Evolutionary conservation across 345 rosid species (phyloP), one percentile per base, ranked within the genome.

Genomic region (Turritis glabra): DNA sequence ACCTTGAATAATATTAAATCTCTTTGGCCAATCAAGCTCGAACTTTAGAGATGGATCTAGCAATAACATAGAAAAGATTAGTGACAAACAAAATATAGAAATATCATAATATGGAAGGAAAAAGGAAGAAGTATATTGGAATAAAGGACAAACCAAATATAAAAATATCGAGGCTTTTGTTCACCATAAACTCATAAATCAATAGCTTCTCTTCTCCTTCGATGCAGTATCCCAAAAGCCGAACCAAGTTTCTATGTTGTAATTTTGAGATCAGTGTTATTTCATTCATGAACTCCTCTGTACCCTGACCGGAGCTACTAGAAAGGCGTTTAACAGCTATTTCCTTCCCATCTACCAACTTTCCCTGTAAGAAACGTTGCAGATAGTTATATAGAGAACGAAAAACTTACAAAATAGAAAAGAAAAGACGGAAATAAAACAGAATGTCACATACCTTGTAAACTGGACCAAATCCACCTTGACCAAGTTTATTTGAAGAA

Each of bases 181-280:
- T 87, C 4, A 81, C 84, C 80, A 90, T 55, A 61, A 76, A 88
- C 70, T 89, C 92, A 47, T 88, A 89, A 19, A 89, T 79, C 58
- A 89, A 30, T 69, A 86, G 77, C 64, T 61, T 76, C 64, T 76
- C 92, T 12, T 82, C 89, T 32, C 71, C 76, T 8, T 83, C 72
- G 40, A 81, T 71, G 81, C 92, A 85, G 56, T 81, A 89, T 33
- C 93, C 93, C 3, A 91, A 40, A 50, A 89, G 84, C 56, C 79
- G 84, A 5, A 86, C 89, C 67, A 89, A 87, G 63, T 91, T 89
- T 52, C 85, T 73, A 62, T 91, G 96, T 64, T 91, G 96, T 54
- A 91, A 90, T 61, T 82, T 88, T 72, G 86, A 75, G 37, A 82
- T 79, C 35, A 79, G 56, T 33, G 40, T 67, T 64, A 77, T 73